Percentiles rank a stretch among this genome's conserved stretches.
Conservation (phyloP, 2,329 filamentous ascomycete species). For the Alternaria hordeiaustralica region DNA sequence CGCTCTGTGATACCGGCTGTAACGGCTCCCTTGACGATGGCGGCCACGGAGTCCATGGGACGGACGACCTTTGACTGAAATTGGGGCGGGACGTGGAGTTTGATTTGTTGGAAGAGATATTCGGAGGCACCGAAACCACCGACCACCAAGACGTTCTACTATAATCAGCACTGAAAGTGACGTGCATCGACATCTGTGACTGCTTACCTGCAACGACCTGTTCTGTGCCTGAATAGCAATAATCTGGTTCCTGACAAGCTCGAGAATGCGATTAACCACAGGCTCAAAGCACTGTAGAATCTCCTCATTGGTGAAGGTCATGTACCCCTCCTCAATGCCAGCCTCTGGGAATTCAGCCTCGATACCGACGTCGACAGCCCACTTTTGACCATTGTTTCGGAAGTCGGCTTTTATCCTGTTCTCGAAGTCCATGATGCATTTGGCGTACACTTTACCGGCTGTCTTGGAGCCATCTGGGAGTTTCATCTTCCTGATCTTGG, state of each 20-base stretch:
- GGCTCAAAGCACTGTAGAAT: conserved; percentile 99
- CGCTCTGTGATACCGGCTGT: conserved; percentile 97
- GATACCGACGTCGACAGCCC: conserved; percentile 98
- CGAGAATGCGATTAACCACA: conserved; percentile 94
- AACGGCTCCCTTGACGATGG: conserved; percentile 97
- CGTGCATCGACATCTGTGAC: background rate
- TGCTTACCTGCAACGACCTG: conserved; percentile 75
- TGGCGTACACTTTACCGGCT: conserved; percentile 96
- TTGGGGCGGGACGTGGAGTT: conserved; percentile 95
- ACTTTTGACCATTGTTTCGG: conserved; percentile 98
- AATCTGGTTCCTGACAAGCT: conserved; percentile 96
- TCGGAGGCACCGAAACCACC: conserved; percentile 98
- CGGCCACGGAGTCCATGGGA: conserved; percentile 98
- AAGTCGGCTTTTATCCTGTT: conserved; percentile 99
- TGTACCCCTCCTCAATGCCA: conserved; percentile 97
- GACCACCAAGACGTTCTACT: conserved; percentile 87
- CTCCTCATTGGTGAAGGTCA: conserved; percentile 99
- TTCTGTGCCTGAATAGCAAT: conserved; percentile 99
- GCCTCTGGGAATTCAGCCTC: conserved; percentile 98
- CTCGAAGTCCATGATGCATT: conserved; percentile 99
- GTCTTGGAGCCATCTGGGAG: conserved; percentile 95
- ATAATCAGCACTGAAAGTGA: conserved; percentile 32
- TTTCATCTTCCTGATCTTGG: conserved; percentile 99
- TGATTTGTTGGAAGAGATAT: conserved; percentile 99
- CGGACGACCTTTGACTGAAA: conserved; percentile 98